Evolutionary conservation across 1,284 basidiomycete genomes (phyloP).

Genomic region (Porodaedalea pini): DNA sequence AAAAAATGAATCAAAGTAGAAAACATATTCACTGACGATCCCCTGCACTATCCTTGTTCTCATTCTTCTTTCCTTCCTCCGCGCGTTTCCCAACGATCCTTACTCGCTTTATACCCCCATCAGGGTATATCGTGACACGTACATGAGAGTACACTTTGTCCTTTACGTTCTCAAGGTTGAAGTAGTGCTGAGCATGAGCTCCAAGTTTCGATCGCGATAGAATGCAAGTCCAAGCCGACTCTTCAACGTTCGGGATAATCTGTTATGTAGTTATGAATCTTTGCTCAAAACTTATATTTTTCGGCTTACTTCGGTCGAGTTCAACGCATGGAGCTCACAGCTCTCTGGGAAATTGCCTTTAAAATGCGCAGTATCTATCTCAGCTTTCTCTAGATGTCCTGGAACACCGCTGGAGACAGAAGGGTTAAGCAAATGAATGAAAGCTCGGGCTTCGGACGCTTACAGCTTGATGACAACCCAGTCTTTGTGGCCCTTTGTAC

Average conservation of each 20-base stretch:
- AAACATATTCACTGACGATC: constrained; percentile 18
- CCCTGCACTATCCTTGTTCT: neutral
- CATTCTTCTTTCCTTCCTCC: constrained; percentile 6
- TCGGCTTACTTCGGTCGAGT: constrained; percentile 43
- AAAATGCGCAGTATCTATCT: constrained; percentile 95
- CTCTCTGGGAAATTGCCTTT: constrained; percentile 95
- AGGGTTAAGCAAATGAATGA: neutral
- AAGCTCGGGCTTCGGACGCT: constrained; percentile 29
- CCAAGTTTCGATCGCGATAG: constrained; percentile 80
- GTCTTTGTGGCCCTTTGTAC: constrained; percentile 78
- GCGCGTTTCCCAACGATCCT: constrained; percentile 73
- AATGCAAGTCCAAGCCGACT: constrained; percentile 68
- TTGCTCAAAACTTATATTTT: constrained; percentile 31
- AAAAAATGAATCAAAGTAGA: neutral
- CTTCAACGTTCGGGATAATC: constrained; percentile 32
- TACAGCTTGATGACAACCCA: constrained; percentile 90
- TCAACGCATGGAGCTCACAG: constrained; percentile 75
- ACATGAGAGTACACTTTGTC: constrained; percentile 76
- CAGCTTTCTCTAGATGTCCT: constrained; percentile 73
- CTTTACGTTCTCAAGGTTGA: constrained; percentile 69
- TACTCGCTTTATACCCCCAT: constrained; percentile 93
- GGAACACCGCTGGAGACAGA: constrained; percentile 50
- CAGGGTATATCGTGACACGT: constrained; percentile 86
- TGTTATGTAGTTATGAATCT: constrained; percentile 22
- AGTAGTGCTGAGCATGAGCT: constrained; percentile 87